Evolutionary conservation across 805 yeast species (phyloP).

Genomic region (Pichia scutulata): DNA sequence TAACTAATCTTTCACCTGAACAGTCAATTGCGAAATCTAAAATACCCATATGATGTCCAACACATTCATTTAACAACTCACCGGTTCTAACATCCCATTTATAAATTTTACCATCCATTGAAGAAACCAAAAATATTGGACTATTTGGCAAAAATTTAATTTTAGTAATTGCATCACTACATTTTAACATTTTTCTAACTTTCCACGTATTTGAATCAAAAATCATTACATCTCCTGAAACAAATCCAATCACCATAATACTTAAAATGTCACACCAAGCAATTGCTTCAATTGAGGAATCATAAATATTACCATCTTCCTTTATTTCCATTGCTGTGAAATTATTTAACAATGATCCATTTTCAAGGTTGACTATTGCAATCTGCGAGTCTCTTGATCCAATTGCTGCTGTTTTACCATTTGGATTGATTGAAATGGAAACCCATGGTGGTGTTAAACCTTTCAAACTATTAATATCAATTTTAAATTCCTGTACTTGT

Average conservation of each 20-base stretch:
- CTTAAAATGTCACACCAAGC: constrained; percentile 58
- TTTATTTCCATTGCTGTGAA: constrained; percentile 57
- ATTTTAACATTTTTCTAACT: constrained; percentile 59
- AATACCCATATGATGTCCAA: constrained; percentile 92
- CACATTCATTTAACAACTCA: constrained; percentile 63
- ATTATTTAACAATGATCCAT: constrained; percentile 61
- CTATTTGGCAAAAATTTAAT: constrained; percentile 51
- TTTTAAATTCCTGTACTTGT: constrained; percentile 58
- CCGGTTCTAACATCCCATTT: constrained; percentile 90
- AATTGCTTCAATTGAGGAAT: constrained; percentile 71
- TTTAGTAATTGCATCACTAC: constrained; percentile 82
- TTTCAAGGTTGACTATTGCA: constrained; percentile 66
- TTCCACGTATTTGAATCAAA: constrained; percentile 86
- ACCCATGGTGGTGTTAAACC: constrained; percentile 88
- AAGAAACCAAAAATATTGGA: constrained; percentile 57
- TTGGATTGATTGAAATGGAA: constrained; percentile 46
- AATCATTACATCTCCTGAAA: constrained; percentile 76
- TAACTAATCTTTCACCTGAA: constrained; percentile 60
- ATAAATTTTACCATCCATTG: constrained; percentile 80
- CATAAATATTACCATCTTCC: constrained; percentile 49
- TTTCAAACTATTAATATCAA: constrained; percentile 58
- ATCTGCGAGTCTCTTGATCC: constrained; percentile 88
- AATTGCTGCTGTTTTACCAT: constrained; percentile 48
- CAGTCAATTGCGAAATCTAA: constrained; percentile 72
- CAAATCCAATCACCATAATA: constrained; percentile 80